These are phyloP conservation scores for Amaranthus cruentus DNA, from an alignment of 148 eudicot genomes.

Conservation along the genomic window DNA sequence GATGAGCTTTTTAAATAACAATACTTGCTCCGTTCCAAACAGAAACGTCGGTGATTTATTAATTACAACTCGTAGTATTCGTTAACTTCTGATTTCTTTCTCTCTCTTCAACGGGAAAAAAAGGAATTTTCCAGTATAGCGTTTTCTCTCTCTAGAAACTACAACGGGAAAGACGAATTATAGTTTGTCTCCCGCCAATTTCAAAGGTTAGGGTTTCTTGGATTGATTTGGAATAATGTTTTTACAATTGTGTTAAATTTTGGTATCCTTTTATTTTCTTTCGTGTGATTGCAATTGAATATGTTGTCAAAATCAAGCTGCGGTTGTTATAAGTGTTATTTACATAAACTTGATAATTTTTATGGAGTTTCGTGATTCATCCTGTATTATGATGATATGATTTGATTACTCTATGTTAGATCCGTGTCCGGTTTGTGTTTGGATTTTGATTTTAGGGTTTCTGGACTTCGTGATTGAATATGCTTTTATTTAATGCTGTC, in stretches of 20 bases:
- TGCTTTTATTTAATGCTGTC: neutral
- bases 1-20: slow-evolving; percentile 7
- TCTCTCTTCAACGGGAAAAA: slow-evolving; percentile 59
- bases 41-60: slow-evolving; percentile 43
- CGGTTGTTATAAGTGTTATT: neutral
- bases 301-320: neutral
- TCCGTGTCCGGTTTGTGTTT: slow-evolving; percentile 27
- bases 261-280: neutral
- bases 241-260: neutral
- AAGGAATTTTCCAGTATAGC: slow-evolving; percentile 18
- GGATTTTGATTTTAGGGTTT: slow-evolving; percentile 7
- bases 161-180: slow-evolving; percentile 5
- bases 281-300: neutral
- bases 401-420: slow-evolving; percentile 31
- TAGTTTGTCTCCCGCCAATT: slow-evolving; percentile 30
- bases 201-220: slow-evolving; percentile 5
- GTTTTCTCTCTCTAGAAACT: slow-evolving; percentile 20
- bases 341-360: neutral
- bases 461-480: slow-evolving; percentile 13
- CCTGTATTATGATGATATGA: slow-evolving; percentile 28
- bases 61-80: slow-evolving; percentile 34
- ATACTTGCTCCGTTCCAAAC: slow-evolving; percentile 25
- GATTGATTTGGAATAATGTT: slow-evolving; percentile 3
- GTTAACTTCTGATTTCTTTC: slow-evolving; percentile 35
- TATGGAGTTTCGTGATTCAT: neutral